Evolutionary conservation across 1,284 basidiomycete genomes (phyloP).

Genomic region (Hypsizygus ulmarius): DNA sequence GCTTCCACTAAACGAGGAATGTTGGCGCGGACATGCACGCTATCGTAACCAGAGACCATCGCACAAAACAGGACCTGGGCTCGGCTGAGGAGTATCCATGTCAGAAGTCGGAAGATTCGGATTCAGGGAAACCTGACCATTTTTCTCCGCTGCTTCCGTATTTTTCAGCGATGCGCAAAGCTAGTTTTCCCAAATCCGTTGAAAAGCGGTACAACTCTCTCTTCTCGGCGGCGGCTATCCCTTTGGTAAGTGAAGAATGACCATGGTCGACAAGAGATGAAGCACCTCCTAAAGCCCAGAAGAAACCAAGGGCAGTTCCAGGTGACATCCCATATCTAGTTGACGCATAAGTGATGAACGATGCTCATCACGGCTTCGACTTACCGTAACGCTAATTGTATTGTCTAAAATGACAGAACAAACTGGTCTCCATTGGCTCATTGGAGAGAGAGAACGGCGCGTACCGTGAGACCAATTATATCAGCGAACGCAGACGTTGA

Average conservation of each 20-base stretch:
- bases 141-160: conserved; percentile 64
- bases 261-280: not conserved
- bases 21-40: conserved; percentile 59
- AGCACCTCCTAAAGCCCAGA: conserved; percentile 65
- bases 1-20: conserved; percentile 61
- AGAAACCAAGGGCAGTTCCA: conserved; percentile 65
- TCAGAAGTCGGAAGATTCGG: conserved; percentile 8
- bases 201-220: conserved; percentile 64
- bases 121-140: conserved; percentile 39
- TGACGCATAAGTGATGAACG: conserved; percentile 1
- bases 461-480: conserved; percentile 62
- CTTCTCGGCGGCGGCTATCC: conserved; percentile 53
- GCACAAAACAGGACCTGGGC: conserved; percentile 58
- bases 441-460: conserved; percentile 21
- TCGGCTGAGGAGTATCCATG: conserved; percentile 38
- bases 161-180: conserved; percentile 58
- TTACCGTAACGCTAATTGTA: conserved; percentile 62
- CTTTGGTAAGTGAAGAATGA: not conserved
- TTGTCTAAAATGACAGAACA: conserved; percentile 40
- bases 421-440: not conserved
- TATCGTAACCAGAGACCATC: conserved; percentile 67
- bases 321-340: conserved; percentile 61
- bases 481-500: conserved; percentile 54
- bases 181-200: conserved; percentile 62
- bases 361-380: not conserved